Percentiles rank a stretch among this genome's conserved stretches.
These are phyloP conservation scores for Musa balbisiana DNA, from an alignment of 202 grass and related monocot genomes.

Conservation along the genomic window DNA sequence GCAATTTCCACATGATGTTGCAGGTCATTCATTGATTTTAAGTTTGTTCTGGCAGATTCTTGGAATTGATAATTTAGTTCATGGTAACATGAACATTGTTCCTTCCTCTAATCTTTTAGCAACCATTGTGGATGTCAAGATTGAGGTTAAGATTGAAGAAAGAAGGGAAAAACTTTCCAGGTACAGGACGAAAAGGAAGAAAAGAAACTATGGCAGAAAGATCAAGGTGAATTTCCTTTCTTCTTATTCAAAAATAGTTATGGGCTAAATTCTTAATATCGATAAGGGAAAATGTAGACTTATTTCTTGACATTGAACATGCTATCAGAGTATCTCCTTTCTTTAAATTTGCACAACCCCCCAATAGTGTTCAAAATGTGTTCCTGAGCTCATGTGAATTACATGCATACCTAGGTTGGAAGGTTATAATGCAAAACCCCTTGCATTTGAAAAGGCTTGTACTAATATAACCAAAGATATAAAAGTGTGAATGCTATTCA, in stretches of 20 bases:
- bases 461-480: too few relatives aligned
- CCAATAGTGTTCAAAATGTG: too few relatives aligned
- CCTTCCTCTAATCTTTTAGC: background rate
- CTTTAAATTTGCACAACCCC: too few relatives aligned
- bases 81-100: background rate
- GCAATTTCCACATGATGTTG: constrained; percentile 14
- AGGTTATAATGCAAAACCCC: too few relatives aligned
- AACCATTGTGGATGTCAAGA: background rate
- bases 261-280: background rate
- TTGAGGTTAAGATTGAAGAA: constrained; percentile 6
- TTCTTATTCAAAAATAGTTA: too few relatives aligned
- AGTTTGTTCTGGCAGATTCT: constrained; percentile 12
- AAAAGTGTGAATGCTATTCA: too few relatives aligned
- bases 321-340: too few relatives aligned
- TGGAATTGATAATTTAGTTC: background rate
- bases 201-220: constrained; percentile 13
- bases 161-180: constrained; percentile 13
- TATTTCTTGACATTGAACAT: background rate
- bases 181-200: constrained; percentile 16
- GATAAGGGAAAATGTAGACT: background rate
- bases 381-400: too few relatives aligned
- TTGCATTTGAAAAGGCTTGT: too few relatives aligned
- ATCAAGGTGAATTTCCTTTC: constrained; percentile 8
- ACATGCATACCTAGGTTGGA: too few relatives aligned
- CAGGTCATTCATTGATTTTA: constrained; percentile 16